Conservation (phyloP, 2,329 filamentous ascomycete species). For the Aspergillus unguis region DNA sequence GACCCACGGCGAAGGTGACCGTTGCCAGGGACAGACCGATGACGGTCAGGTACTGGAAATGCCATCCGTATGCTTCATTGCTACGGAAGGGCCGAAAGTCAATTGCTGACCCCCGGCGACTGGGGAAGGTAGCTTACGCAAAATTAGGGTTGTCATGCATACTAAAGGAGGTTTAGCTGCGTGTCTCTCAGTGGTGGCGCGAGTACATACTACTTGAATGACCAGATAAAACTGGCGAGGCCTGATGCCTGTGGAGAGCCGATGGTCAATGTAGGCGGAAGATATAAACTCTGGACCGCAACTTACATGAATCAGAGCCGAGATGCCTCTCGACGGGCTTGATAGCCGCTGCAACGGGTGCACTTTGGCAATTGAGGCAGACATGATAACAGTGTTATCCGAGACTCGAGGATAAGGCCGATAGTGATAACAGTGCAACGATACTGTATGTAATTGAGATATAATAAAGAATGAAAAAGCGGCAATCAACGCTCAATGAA, state of each 20-base stretch:
- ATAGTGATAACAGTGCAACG: neutral
- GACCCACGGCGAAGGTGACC: conserved; percentile 51
- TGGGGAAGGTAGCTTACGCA: conserved; percentile 30
- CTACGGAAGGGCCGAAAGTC: conserved; percentile 29
- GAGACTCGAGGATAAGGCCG: conserved; percentile 1
- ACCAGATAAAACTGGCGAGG: conserved; percentile 42
- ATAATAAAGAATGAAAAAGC: neutral
- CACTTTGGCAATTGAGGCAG: conserved; percentile 23
- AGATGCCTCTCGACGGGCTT: conserved; percentile 44
- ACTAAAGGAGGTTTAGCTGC: conserved; percentile 22
- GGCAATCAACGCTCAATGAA: neutral
- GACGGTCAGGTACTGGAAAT: conserved; percentile 64
- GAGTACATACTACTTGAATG: conserved; percentile 40
- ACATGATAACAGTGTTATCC: conserved; percentile 12
- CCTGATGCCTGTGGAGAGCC: conserved; percentile 32
- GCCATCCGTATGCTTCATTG: conserved; percentile 62
- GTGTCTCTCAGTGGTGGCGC: neutral
- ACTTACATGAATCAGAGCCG: conserved; percentile 44
- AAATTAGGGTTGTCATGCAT: conserved; percentile 43
- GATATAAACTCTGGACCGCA: neutral
- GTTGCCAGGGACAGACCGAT: conserved; percentile 58
- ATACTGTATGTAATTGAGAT: neutral
- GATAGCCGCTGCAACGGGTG: conserved; percentile 45
- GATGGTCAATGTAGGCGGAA: neutral
- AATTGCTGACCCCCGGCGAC: conserved; percentile 4